phyloP scores from a whole-genome alignment of 257 asterid species.

The Vinca minor region DNA sequence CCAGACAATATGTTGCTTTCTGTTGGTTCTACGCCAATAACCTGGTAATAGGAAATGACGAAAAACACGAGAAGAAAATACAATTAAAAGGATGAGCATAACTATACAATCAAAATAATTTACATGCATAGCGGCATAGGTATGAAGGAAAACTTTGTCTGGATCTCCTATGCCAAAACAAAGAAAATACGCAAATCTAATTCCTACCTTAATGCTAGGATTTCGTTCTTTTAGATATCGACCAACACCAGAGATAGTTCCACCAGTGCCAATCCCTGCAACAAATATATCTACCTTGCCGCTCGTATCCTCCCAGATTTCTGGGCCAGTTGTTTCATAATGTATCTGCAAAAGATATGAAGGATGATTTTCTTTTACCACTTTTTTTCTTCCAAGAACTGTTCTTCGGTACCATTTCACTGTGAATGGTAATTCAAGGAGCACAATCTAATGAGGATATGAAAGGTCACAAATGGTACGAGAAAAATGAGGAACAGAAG shows the following conservation, averaged over 20 bases:
- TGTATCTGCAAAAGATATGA: constrained; percentile 52
- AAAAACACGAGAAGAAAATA: not conserved
- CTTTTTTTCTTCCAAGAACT: too few relatives aligned
- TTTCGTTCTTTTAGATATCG: constrained; percentile 65
- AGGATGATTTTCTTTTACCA: not conserved
- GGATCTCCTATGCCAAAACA: not conserved
- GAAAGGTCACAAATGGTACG: not conserved
- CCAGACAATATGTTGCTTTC: constrained; percentile 92
- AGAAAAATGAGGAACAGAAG: not conserved
- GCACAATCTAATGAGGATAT: not conserved
- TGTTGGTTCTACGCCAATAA: constrained; percentile 90
- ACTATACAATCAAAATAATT: not conserved
- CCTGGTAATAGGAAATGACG: constrained; percentile 32
- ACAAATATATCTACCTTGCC: constrained; percentile 93
- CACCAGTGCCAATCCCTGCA: constrained; percentile 99
- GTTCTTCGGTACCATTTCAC: not conserved
- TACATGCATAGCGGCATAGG: too few relatives aligned
- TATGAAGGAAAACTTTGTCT: not conserved
- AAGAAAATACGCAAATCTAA: not conserved
- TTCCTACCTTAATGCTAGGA: constrained; percentile 65
- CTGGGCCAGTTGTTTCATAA: constrained; percentile 98
- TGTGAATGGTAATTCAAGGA: not conserved
- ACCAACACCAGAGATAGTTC: constrained; percentile 90
- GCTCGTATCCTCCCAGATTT: constrained; percentile 96
- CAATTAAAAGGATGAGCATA: not conserved